Conservation (phyloP, 805 yeast genomes). For the Kregervanrija fluxuum region DNA sequence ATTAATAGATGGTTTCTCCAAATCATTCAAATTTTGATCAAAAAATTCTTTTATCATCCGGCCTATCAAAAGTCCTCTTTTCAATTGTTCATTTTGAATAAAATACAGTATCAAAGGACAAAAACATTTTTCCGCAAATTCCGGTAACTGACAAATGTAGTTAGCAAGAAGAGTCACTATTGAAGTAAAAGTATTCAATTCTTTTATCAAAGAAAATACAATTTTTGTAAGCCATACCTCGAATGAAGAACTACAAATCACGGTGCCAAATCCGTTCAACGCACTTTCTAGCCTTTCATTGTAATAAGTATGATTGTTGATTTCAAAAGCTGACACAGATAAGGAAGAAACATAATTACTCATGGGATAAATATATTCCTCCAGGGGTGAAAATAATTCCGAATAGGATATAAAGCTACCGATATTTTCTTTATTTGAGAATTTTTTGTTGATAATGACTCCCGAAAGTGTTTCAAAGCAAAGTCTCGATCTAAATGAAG, state of each 20-base stretch:
- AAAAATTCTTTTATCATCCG: conserved; percentile 20
- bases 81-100: conserved; percentile 13
- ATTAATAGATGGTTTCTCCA: conserved; percentile 11
- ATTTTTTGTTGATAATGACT: conserved; percentile 27
- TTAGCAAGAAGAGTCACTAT: conserved; percentile 28
- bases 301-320: conserved; percentile 7
- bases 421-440: conserved; percentile 12
- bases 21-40: conserved; percentile 5
- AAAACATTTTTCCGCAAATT: conserved; percentile 22
- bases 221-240: conserved; percentile 27
- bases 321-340: conserved; percentile 22
- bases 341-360: conserved; percentile 30
- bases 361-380: conserved; percentile 25
- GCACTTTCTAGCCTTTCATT: conserved; percentile 7
- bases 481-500: conserved; percentile 15
- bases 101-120: conserved; percentile 24
- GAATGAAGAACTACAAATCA: conserved; percentile 10
- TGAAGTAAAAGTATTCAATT: conserved; percentile 23
- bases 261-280: conserved; percentile 12
- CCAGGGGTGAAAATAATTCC: conserved; percentile 10
- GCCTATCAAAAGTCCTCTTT: conserved; percentile 13
- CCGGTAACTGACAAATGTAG: conserved; percentile 24
- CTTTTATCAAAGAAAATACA: conserved; percentile 28
- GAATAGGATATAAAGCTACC: conserved; percentile 21
- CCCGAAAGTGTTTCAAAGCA: conserved; percentile 37